phyloP scores from a whole-genome alignment of 805 yeast species.

The Candida nemodendra region DNA sequence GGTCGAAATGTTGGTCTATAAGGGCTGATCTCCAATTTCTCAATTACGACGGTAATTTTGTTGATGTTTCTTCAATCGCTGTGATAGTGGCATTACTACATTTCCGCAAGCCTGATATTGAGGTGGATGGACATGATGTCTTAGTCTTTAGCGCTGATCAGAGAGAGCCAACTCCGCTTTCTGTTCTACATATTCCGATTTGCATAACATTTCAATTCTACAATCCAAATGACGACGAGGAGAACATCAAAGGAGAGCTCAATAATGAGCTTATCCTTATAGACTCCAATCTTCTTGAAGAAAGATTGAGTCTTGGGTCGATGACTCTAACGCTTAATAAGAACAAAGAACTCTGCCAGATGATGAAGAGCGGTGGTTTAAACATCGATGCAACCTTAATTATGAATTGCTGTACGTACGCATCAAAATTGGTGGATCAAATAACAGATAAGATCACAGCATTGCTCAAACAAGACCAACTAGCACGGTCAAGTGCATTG shows the following conservation, averaged over 20 bases:
- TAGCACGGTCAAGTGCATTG: constrained; percentile 19
- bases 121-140: constrained; percentile 63
- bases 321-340: constrained; percentile 85
- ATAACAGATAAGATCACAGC: constrained; percentile 63
- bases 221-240: constrained; percentile 63
- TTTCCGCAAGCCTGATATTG: constrained; percentile 79
- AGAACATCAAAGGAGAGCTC: constrained; percentile 66
- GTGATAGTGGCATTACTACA: constrained; percentile 85
- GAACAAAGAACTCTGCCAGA: constrained; percentile 87
- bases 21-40: constrained; percentile 88
- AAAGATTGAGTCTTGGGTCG: constrained; percentile 69
- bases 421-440: constrained; percentile 59
- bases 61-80: constrained; percentile 88
- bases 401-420: constrained; percentile 65
- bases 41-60: constrained; percentile 89
- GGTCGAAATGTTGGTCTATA: constrained; percentile 85
- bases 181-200: constrained; percentile 84
- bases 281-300: constrained; percentile 81
- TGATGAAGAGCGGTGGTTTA: constrained; percentile 86
- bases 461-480: constrained; percentile 54
- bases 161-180: constrained; percentile 82
- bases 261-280: constrained; percentile 60
- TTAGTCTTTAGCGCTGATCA: constrained; percentile 71
- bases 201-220: constrained; percentile 88
- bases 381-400: constrained; percentile 72